Percentiles rank a stretch among this genome's conserved stretches.
phyloP scores from a whole-genome alignment of 2,329 filamentous ascomycete genomes.

The Aureobasidium sp. region DNA sequence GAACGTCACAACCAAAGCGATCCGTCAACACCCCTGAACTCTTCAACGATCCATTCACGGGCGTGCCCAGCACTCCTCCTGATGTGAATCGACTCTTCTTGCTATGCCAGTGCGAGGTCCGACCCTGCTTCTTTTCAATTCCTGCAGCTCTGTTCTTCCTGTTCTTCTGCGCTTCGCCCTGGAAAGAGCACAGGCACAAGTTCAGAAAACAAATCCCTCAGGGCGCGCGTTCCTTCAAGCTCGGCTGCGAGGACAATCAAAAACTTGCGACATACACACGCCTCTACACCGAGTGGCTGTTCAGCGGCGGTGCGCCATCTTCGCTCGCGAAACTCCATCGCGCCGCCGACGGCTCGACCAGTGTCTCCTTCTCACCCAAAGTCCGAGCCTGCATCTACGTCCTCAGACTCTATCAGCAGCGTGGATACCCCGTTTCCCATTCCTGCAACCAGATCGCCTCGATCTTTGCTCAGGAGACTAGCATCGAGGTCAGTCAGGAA shows the following conservation, averaged over 20 bases:
- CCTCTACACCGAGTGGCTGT: constrained; percentile 5
- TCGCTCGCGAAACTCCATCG: not conserved
- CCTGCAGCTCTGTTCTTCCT: not conserved
- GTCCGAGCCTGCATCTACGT: not conserved
- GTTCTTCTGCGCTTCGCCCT: not conserved
- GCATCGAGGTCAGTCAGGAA: not conserved
- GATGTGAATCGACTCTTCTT: not conserved
- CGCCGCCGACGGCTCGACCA: not conserved
- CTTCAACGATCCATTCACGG: constrained; percentile 3
- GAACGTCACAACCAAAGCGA: not conserved
- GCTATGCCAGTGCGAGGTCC: not conserved
- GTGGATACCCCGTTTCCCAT: not conserved
- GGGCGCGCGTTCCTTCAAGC: not conserved
- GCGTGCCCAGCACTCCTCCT: not conserved
- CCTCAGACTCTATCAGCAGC: not conserved
- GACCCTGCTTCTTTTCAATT: not conserved
- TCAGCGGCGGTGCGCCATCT: constrained; percentile 1
- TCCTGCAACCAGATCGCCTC: not conserved
- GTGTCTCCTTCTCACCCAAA: not conserved
- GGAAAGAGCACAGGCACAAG: not conserved
- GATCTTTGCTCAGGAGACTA: not conserved
- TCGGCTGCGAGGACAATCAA: not conserved
- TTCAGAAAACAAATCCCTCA: not conserved
- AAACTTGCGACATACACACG: not conserved
- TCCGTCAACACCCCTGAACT: not conserved